Evolutionary conservation across 306 rosid species (phyloP), one percentile per base, ranked within the genome.

Genomic region (Prunus mira): DNA sequence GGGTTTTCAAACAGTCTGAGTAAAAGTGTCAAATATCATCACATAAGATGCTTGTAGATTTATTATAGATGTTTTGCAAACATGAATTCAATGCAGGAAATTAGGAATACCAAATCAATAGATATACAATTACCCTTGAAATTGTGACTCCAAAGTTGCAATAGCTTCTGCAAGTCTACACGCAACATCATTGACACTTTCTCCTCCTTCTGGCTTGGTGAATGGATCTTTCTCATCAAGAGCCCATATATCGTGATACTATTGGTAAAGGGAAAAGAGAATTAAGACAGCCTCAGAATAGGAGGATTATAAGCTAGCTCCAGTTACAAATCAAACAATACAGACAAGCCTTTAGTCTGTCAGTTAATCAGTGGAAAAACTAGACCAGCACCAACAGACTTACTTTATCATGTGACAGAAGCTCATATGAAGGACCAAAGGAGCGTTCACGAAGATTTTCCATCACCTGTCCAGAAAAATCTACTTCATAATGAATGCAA

Each of bases 391-490:
- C 51, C 22, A 51, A 56, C 27, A 27, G 20, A 71, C 88, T 85
- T 87, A 90, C 98, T 80, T 88, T 90, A n/a, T 94, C 92, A 73
- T 92, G 97, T 38, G 98, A 94, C 57, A 50, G 18, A 32, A 92
- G 96, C 75, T 94, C 98, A 67, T 84, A 88, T 3, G 92, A 81
- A 81, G 96, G 96, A 66, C 97, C 98, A 81, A 94, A 94, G 85
- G 41, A 92, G 78, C 96, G 96, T 77, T 90, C 95, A 38, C 90
- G 84, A 55, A 90, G 92, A 73, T 92, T 90, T 80, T 85, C 81
- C 69, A 89, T 72, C 47, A 81, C 80, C 98, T 91, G 85, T 71
- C 45, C 54, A 60, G 25, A 70, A 73, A 67, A 80, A 58, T 43
- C n/a, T 55, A 65, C 17, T 30, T 38, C 22, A 41, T 6, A 38